Conservation (phyloP, 2,329 filamentous ascomycete genomes). For the Taxawa tesnikishii region DNA sequence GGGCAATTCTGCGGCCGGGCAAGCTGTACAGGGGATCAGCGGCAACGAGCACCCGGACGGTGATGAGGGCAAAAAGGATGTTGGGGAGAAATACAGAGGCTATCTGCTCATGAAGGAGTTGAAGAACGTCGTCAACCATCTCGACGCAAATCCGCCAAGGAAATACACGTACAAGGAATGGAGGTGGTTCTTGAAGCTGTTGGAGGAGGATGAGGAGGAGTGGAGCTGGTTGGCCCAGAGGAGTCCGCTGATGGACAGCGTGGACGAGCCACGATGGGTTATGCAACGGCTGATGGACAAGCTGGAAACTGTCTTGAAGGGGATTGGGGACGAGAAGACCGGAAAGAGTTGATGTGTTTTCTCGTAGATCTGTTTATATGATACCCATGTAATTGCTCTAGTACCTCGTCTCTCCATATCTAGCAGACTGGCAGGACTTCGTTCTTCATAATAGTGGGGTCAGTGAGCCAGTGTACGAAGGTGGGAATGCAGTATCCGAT, state of each 20-base stretch:
- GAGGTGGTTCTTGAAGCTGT: slow-evolving; percentile 29
- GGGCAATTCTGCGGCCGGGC: background rate
- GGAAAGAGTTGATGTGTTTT: no score
- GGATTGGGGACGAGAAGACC: slow-evolving; percentile 4
- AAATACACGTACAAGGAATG: slow-evolving; percentile 18
- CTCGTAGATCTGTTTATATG: no score
- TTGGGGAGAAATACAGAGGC: background rate
- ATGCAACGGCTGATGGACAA: slow-evolving; percentile 24
- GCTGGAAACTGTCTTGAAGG: slow-evolving; percentile 24
- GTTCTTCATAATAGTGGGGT: no score
- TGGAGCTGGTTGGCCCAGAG: slow-evolving; percentile 10
- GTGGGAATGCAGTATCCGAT: no score
- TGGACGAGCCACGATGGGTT: slow-evolving; percentile 31
- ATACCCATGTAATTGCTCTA: no score
- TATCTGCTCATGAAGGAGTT: slow-evolving; percentile 22
- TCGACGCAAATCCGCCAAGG: slow-evolving; percentile 11
- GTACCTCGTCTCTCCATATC: no score
- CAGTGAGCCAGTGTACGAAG: no score
- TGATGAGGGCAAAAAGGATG: background rate
- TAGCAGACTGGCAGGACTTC: no score
- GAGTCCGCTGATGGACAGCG: slow-evolving; percentile 12
- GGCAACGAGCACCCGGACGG: background rate
- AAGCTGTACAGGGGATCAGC: slow-evolving; percentile 1
- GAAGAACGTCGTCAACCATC: slow-evolving; percentile 24
- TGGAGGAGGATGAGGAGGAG: slow-evolving; percentile 21